phyloP scores from a whole-genome alignment of 148 eudicot genomes.

The Silene uniflora region DNA sequence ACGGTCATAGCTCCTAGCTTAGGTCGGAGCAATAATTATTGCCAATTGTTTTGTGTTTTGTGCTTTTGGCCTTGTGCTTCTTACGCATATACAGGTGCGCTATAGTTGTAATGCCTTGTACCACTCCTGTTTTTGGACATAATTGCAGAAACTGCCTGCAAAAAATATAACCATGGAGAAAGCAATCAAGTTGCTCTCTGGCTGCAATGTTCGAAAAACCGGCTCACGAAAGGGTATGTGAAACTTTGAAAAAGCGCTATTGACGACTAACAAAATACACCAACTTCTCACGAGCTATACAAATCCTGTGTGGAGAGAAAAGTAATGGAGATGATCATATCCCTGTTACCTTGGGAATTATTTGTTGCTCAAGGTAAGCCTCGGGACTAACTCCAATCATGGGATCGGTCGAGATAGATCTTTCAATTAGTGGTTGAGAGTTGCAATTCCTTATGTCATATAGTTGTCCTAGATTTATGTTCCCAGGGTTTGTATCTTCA shows the following conservation, averaged over 20 bases:
- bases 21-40: not conserved
- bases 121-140: not conserved
- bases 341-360: not conserved
- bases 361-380: not conserved
- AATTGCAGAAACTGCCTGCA: slow-evolving; percentile 50
- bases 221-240: slow-evolving; percentile 64
- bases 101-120: not conserved
- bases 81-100: too few species aligned
- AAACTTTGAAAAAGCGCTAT: slow-evolving; percentile 26
- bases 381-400: not conserved
- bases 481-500: not conserved
- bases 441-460: not conserved
- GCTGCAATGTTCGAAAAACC: slow-evolving; percentile 43
- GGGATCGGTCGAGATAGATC: not conserved
- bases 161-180: slow-evolving; percentile 50
- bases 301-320: not conserved
- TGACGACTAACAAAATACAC: slow-evolving; percentile 38
- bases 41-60: not conserved
- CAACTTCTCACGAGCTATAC: not conserved
- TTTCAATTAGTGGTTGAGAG: too few species aligned
- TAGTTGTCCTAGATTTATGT: not conserved
- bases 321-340: too few species aligned
- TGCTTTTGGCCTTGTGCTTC: not conserved
- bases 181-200: slow-evolving; percentile 56
- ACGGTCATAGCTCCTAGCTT: not conserved